Base-by-base conservation (phyloP, 345 rosid species). In the Eucalyptus regnans region DNA sequence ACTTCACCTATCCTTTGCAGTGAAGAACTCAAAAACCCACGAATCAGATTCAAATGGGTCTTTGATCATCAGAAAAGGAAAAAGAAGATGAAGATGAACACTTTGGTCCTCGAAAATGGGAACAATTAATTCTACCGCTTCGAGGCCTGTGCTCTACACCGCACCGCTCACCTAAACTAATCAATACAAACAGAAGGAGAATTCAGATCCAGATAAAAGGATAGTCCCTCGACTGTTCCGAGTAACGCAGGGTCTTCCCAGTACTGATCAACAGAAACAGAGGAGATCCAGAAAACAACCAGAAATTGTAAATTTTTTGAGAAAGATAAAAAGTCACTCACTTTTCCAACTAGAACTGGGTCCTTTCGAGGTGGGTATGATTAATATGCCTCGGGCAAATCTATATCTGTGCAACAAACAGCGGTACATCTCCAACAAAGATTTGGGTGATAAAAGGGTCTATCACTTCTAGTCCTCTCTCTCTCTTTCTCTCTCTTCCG, bases 291-390 rank as follows among this genome's bases (percentile, higher is more conserved):
- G 64, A 49, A 71, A 71, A 37, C 81, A 71, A 33, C 46, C 46
- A 9, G 18, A 71, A 71, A 17, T 37, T 71, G 4, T 9, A 33
- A 37, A 33, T 17, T 9, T 37, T 71, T 71, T 87, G 37, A 81
- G 91, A 89, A 48, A 83, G 92, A 41, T 90, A 91, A 91, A 91
- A 91, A 91, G 90, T 13, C 86, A 88, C 95, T 90, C 90, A 92
- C 94, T 93, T 87, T 91, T 86, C 64, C 89, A n/a, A 71, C 44
- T 9, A 71, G 81, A 71, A 17, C 81, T 33, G 25, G 44, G 20
- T 71, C 81, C 44, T 71, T 71, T 71, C 37, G 81, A 16, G 44
- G 81, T 71, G 81, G 44, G 23, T 71, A n/a, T 71, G 81, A 33
- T 71, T 71, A 71, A 71, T 33, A 71, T 71, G 81, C 44, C 81